These are phyloP conservation scores for Trametes punicea DNA, from an alignment of 768 basidiomycete species.

Conservation along the genomic window DNA sequence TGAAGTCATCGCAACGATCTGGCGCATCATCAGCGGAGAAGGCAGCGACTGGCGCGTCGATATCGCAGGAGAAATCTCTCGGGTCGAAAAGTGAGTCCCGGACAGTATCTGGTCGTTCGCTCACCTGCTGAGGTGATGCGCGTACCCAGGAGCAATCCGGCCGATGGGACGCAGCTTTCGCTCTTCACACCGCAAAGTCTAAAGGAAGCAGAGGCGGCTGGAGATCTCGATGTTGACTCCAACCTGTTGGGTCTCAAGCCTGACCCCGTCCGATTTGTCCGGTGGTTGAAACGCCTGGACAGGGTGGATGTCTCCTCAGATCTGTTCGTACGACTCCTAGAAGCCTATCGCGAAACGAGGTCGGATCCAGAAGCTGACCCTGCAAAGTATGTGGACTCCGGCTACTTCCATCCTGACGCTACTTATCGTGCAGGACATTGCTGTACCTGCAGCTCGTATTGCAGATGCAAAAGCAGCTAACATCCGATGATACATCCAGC, in stretches of 20 bases:
- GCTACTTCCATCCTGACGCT: neutral
- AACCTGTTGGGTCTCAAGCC: conserved; percentile 70
- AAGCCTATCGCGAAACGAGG: conserved; percentile 54
- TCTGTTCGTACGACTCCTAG: conserved; percentile 71
- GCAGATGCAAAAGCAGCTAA: conserved; percentile 72
- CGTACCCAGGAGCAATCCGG: conserved; percentile 22
- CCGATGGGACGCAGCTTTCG: conserved; percentile 29
- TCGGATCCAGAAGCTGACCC: conserved; percentile 42
- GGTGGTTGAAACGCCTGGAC: conserved; percentile 60
- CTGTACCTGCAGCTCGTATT: conserved; percentile 78
- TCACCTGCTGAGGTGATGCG: too few species aligned
- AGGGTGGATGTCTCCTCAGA: conserved; percentile 68
- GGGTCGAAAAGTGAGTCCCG: conserved; percentile 41
- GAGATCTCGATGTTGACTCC: conserved; percentile 46
- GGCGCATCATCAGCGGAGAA: conserved; percentile 53
- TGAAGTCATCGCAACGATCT: conserved; percentile 55
- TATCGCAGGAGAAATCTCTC: conserved; percentile 48
- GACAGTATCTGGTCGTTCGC: neutral
- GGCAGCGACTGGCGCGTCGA: conserved; percentile 55
- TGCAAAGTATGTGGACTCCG: conserved; percentile 40
- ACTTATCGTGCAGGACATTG: conserved; percentile 46
- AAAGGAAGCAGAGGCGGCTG: conserved; percentile 36
- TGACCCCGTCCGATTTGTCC: conserved; percentile 67
- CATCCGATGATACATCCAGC: conserved; percentile 49
- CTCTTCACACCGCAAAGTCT: conserved; percentile 54